Conservation (phyloP, 2,329 filamentous ascomycete genomes). For the Colletotrichum sublineola region DNA sequence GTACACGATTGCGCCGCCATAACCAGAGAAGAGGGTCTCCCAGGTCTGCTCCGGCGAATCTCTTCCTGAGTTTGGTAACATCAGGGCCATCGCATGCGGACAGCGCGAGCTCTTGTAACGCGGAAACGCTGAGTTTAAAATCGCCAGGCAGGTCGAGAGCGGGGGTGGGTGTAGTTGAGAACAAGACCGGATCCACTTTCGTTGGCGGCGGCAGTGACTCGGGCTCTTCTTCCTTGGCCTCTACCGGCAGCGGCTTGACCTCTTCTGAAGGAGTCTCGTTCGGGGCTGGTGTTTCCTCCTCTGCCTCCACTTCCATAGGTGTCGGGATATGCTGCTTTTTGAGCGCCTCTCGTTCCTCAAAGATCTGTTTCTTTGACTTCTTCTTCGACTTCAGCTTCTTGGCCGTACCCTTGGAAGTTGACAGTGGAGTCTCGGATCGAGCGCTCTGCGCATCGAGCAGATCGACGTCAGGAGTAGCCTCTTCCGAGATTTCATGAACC, state of each 20-base stretch:
- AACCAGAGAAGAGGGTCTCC: conserved; percentile 68
- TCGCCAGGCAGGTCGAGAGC: conserved; percentile 61
- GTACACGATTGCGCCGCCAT: conserved; percentile 68
- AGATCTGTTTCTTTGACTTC: conserved; percentile 83
- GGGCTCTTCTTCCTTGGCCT: conserved; percentile 53
- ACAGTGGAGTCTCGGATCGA: conserved; percentile 62
- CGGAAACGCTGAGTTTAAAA: conserved; percentile 60
- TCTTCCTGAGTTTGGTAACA: conserved; percentile 62
- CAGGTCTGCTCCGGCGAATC: conserved; percentile 59
- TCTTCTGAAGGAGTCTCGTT: conserved; percentile 51
- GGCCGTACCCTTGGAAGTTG: conserved; percentile 65
- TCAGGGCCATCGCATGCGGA: conserved; percentile 63
- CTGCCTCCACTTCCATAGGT: conserved; percentile 46
- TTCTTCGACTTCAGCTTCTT: conserved; percentile 75
- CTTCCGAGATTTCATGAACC: conserved; percentile 62
- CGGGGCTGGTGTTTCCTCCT: conserved; percentile 44
- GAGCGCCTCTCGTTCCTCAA: conserved; percentile 75
- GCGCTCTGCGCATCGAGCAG: conserved; percentile 59
- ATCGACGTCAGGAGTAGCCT: conserved; percentile 63
- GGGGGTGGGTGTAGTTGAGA: conserved; percentile 61
- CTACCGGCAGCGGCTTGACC: conserved; percentile 47
- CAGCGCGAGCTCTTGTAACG: conserved; percentile 60
- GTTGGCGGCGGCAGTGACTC: conserved; percentile 45
- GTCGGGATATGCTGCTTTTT: conserved; percentile 67
- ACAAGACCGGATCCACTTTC: conserved; percentile 59